A percentile compares a stretch with the other conserved stretches of the same genome.
Conservation (phyloP, 225 moss, liverwort and hornwort genomes). For the Marchantia paleacea region DNA sequence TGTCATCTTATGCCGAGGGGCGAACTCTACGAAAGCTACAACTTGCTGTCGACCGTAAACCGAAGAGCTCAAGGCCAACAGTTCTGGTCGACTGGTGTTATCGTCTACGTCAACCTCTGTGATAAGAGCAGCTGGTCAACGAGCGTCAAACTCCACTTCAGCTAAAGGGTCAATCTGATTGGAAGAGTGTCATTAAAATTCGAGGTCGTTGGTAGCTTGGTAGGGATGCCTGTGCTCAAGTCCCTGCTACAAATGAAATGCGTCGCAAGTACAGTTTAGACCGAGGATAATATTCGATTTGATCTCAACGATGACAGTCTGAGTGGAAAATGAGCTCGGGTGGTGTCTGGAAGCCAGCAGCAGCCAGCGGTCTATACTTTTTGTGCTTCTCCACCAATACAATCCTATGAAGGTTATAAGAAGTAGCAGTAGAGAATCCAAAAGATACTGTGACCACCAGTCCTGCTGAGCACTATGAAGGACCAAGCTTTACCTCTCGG, state of each 20-base stretch:
- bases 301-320: neutral
- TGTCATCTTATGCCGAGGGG: neutral
- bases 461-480: constrained; percentile 1
- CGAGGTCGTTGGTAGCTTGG: neutral
- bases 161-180: neutral
- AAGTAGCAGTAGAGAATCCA: neutral
- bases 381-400: neutral
- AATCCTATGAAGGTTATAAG: neutral
- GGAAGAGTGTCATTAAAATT: neutral
- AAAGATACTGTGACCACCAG: neutral
- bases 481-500: neutral
- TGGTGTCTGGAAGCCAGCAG: neutral
- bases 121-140: too few species aligned
- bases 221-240: neutral
- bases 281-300: neutral
- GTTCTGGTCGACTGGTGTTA: too few species aligned
- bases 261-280: neutral
- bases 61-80: too few species aligned
- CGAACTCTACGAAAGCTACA: neutral
- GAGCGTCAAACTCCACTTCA: neutral
- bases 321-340: neutral
- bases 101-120: too few species aligned
- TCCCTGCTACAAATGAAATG: neutral
- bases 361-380: neutral
- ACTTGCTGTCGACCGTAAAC: neutral